Percentiles rank a stretch among this genome's conserved stretches.
phyloP scores from a whole-genome alignment of 2,329 filamentous ascomycete species.

The Teratosphaeria epicoccoides region DNA sequence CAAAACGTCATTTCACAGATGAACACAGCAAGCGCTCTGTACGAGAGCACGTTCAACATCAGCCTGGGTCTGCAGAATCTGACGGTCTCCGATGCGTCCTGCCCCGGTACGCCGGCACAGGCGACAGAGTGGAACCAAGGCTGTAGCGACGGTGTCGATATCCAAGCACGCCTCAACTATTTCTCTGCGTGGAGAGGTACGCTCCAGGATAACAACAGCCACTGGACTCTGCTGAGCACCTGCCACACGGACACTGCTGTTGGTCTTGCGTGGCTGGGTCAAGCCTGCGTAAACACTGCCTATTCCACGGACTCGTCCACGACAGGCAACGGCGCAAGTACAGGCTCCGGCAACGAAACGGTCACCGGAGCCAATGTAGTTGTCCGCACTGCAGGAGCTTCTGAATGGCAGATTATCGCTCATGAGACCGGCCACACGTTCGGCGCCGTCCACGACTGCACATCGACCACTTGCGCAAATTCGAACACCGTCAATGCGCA shows the following conservation, averaged over 20 bases:
- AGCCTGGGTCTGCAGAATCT: conserved; percentile 82
- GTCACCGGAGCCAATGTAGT: conserved; percentile 85
- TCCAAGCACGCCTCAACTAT: conserved; percentile 69
- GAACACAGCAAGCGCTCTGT: conserved; percentile 77
- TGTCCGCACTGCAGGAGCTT: conserved; percentile 54
- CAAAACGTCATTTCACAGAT: conserved; percentile 72
- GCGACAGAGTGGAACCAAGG: conserved; percentile 74
- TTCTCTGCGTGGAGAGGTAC: conserved; percentile 84
- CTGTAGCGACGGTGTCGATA: conserved; percentile 52
- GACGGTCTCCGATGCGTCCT: conserved; percentile 63
- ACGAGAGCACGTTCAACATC: conserved; percentile 88
- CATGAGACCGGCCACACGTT: conserved; percentile 93
- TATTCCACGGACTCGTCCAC: conserved; percentile 34
- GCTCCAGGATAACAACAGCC: conserved; percentile 69
- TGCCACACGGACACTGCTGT: conserved; percentile 78
- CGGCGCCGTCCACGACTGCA: conserved; percentile 91
- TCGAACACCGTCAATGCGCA: conserved; percentile 49
- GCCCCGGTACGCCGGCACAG: conserved; percentile 56
- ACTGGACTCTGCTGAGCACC: conserved; percentile 80
- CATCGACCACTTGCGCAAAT: conserved; percentile 52
- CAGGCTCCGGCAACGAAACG: conserved; percentile 49
- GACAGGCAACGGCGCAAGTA: conserved; percentile 25
- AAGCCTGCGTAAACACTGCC: conserved; percentile 58
- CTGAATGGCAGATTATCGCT: conserved; percentile 91
- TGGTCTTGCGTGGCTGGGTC: conserved; percentile 84